Base-by-base conservation (phyloP, 1,284 basidiomycete genomes). In the Ganoderma lingzhi region DNA sequence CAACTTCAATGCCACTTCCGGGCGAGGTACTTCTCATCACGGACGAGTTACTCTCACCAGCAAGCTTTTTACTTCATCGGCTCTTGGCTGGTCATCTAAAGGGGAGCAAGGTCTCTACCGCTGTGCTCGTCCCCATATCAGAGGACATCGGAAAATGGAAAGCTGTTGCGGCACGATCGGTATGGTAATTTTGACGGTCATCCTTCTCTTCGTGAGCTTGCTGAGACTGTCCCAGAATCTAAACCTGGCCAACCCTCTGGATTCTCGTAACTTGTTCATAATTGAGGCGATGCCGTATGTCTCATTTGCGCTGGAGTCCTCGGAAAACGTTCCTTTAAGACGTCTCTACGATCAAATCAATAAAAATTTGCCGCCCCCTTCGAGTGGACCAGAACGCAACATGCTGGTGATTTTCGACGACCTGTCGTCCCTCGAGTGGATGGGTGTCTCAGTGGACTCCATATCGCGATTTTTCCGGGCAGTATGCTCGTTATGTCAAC, bases 341-440 rank as follows among this genome's bases (percentile, higher is more conserved):
- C 73, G 75, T 0, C 69, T 86, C 0, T 78, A 82, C 55, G 78
- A 84, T 37, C 68, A 80, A 12, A 73, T 86, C 19, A 75, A 78
- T 15, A 67, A 74, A 32, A 44, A 35, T 51, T 65, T 81, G 10
- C 63, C 66, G 23, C 14, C 10, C 58, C 53, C 65, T 42, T 61
- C 71, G 45, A 58, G 63, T 2, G 19, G 19, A 3, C 58, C 56
- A 14, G 70, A 67, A 0, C 42, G 73, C 14, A 71, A 74, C n/a
- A 56, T 76, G 3, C 79, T 92, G 8, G 82, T 93, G 12, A 84
- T 94, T 53, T 75, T 94, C 15, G 93, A 94, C 72, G 90, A 92
- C 68, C 80, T 93, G 51, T 79, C 89, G 0, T 82, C 85, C 42
- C 82, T 93, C 0, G 86, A 90, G 75, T 94, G 92, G 91, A 85